phyloP scores from a whole-genome alignment of 2,329 filamentous ascomycete genomes.

The Nemania sp. region DNA sequence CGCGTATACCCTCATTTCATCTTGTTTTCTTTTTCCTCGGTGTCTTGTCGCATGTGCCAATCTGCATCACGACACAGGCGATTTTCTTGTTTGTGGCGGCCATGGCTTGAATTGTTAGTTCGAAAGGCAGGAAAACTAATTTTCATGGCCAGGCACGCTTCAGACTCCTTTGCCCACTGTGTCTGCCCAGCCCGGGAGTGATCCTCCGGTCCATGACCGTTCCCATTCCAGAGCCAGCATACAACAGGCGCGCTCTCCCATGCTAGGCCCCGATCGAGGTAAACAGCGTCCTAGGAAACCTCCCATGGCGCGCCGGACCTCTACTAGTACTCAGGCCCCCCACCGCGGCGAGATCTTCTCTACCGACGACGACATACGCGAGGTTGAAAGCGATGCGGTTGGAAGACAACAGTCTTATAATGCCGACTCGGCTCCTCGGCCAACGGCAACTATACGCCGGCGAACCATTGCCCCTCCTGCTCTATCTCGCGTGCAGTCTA shows the following conservation, averaged over 20 bases:
- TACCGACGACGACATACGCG: constrained; percentile 81
- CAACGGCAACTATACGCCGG: constrained; percentile 45
- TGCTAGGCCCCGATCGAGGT: constrained; percentile 52
- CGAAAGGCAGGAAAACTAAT: no score
- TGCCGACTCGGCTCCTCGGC: constrained; percentile 34
- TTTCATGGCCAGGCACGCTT: constrained; percentile 39
- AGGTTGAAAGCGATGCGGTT: constrained; percentile 71
- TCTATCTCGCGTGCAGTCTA: constrained; percentile 50
- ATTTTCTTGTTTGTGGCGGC: no score
- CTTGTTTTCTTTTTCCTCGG: neutral
- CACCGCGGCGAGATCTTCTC: constrained; percentile 87
- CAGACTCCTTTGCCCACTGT: constrained; percentile 37
- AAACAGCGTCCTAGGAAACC: constrained; percentile 69
- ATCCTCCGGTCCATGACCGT: constrained; percentile 46
- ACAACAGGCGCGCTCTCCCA: constrained; percentile 49
- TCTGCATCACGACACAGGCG: no score
- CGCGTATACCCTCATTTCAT: neutral
- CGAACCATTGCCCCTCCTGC: constrained; percentile 41
- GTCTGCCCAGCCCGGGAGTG: constrained; percentile 38
- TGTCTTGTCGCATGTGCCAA: neutral
- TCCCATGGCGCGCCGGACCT: constrained; percentile 70
- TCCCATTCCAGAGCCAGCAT: constrained; percentile 42
- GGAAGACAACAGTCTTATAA: constrained; percentile 41
- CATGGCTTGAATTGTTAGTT: no score
- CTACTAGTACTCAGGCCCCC: constrained; percentile 70